Base-by-base conservation (phyloP, 1,139 yeast genomes). In the Magnusiomyces sp. region DNA sequence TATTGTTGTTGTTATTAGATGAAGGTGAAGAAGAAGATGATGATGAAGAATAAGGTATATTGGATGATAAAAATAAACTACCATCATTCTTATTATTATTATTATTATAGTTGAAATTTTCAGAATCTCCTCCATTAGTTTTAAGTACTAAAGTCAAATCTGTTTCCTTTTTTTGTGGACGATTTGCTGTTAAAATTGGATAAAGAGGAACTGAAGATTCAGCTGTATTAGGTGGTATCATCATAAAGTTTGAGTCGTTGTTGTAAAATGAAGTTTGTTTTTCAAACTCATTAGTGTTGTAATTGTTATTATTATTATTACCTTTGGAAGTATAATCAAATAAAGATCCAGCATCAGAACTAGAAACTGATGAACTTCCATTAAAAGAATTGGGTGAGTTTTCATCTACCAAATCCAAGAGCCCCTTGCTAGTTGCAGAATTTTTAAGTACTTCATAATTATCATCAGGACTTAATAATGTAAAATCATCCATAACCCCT, bases 401-500 rank as follows among this genome's bases (percentile, higher is more conserved):
- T 9, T 34, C 38, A n/a, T 5, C 23, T 3, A 41, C 23, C 14
- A 27, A 23, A 17, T 46, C 49, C 37, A 45, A 32, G 29, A 47
- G 40, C 10, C 53, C 53, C 10, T 20, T 17, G 19, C 49, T 16
- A 9, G 20, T n/a, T 23, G 45, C 45, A 17, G 38, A 34, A 40
- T 43, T 19, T 6, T 46, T 20, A 2, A 51, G 52, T 17, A 51
- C 31, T 40, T 51, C 54, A 29, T 45, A 51, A 46, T 51, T 49
- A 45, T 51, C 54, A 31, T 46, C 49, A 9, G 54, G 52, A 29
- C 45, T 44, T 40, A 51, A 46, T 23, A 49, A 45, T 6, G 54
- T 46, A 20, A 46, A 51, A 16, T 51, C 54, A 34, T 49, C 54
- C 10, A 51, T 39, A 5, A 37, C 39, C 11, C 44, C 47, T 2